Evolutionary conservation across 768 basidiomycete genomes (phyloP).

Genomic region (Dendrothele bispora): DNA sequence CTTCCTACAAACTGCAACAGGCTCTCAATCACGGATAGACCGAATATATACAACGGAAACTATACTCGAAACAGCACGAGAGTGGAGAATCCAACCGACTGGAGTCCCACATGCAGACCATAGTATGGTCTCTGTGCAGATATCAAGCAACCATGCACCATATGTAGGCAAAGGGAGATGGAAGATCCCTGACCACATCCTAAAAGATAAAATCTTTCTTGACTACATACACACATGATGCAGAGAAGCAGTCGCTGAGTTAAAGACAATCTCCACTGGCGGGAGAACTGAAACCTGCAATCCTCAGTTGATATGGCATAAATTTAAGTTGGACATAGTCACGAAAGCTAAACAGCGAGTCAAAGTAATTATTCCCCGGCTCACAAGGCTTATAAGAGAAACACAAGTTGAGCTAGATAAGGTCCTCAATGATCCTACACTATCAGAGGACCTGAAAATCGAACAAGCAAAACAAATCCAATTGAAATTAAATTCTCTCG

Average conservation of each 20-base stretch:
- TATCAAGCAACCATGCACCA: slow-evolving; percentile 21
- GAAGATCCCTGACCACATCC: slow-evolving; percentile 21
- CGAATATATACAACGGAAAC: slow-evolving; percentile 28
- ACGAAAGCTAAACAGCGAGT: slow-evolving; percentile 6
- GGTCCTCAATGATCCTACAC: not conserved
- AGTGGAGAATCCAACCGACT: slow-evolving; percentile 24
- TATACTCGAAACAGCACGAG: slow-evolving; percentile 8
- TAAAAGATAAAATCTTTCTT: slow-evolving; percentile 19
- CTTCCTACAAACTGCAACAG: slow-evolving; percentile 15
- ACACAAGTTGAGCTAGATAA: slow-evolving; percentile 2
- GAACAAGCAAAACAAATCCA: not conserved
- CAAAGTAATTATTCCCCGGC: slow-evolving; percentile 8
- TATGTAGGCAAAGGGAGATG: slow-evolving; percentile 31
- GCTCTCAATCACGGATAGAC: slow-evolving; percentile 30
- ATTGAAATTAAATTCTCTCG: slow-evolving; percentile 1
- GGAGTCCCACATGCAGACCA: slow-evolving; percentile 30
- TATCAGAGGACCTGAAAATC: not conserved
- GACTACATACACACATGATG: slow-evolving; percentile 3
- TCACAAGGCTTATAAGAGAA: not conserved
- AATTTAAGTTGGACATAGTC: slow-evolving; percentile 8
- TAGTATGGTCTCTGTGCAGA: slow-evolving; percentile 22
- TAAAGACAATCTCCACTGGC: slow-evolving; percentile 3
- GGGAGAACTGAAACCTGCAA: slow-evolving; percentile 3
- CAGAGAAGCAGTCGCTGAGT: not conserved
- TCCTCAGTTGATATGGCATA: slow-evolving; percentile 7